Evolutionary conservation across 768 basidiomycete species (phyloP), one percentile per base, ranked within the genome.

Genomic region (Podaxis carcinomalis): DNA sequence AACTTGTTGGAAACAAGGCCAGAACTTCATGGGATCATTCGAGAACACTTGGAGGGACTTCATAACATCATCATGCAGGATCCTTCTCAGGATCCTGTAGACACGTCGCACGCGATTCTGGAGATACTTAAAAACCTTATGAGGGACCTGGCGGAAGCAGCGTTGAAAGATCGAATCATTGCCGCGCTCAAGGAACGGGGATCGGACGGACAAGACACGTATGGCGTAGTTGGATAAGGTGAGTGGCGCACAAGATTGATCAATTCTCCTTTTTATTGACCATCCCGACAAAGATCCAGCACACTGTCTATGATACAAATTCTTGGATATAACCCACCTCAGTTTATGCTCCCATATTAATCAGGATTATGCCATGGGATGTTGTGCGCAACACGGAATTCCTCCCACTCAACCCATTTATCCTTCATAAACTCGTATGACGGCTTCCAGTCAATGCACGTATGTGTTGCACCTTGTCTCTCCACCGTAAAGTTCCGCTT

Each of bases 391-490:
- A 66, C 40, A 21, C 69, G 65, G 50, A 64, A 73, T 28, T 60
- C 63, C 61, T 70, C 67, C 74, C 69, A 78, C 47, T 73, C 73
- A n/a, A 52, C 37, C 71, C 73, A 79, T 47, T 75, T 75, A 2
- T 69, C 69, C 13, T 71, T 65, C 63, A 77, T 72, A 21, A 68
- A 60, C 11, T 69, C 68, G 56, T 77, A 77, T 11, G 72, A 67
- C 14, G 68, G 68, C 11, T 64, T 66, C 79, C 77, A 80, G 70
- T 80, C 78, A 27, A 71, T 64, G 57, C 80, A 81, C 9, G 73
- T 69, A 67, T 79, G 77, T 9, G 74, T 75, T 10, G 73, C 74
- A 1, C 76, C 78, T 5, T 66, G 62, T 56, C 77, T 68, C 28
- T 76, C 68, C 36, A 57, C 63, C 14, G 72, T 70, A 57, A 77